These are phyloP conservation scores for Fraxinus floribunda DNA, from an alignment of 305 asterid genomes.

Conservation along the genomic window DNA sequence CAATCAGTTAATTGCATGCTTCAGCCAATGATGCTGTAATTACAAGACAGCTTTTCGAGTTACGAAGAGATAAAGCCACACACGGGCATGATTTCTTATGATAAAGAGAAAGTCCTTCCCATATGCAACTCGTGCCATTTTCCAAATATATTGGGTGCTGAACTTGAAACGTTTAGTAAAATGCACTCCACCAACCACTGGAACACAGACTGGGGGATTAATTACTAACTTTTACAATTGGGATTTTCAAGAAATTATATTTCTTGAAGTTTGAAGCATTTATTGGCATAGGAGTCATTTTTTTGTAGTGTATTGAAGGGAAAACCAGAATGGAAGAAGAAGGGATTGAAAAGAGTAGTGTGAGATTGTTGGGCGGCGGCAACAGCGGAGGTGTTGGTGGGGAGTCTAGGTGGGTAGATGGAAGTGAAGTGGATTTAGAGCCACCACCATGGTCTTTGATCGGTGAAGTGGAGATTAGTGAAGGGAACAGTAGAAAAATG, in stretches of 20 bases:
- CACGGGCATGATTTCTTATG: neutral
- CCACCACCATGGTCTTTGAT: constrained; percentile 52
- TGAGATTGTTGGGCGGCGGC: constrained; percentile 15
- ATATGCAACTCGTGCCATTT: neutral
- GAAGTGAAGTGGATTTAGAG: constrained; percentile 79
- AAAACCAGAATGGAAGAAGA: neutral
- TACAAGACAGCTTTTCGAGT: neutral
- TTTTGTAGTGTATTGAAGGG: neutral
- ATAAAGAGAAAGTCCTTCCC: neutral
- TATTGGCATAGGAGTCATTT: neutral
- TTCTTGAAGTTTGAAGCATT: neutral
- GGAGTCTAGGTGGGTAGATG: constrained; percentile 81
- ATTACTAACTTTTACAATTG: neutral
- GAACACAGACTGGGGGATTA: neutral
- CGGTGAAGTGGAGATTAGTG: constrained; percentile 43
- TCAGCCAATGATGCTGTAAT: neutral
- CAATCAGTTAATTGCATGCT: neutral
- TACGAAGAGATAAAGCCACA: neutral
- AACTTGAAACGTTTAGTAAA: neutral
- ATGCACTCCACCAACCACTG: neutral
- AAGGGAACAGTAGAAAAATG: constrained; percentile 36
- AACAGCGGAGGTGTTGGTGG: constrained; percentile 32
- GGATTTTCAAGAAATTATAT: neutral
- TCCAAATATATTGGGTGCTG: neutral
- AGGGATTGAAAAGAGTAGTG: neutral